A percentile compares a stretch with the other conserved stretches of the same genome.
Evolutionary conservation across 768 basidiomycete genomes (phyloP).

Genomic region (Basidioascus undulatus): DNA sequence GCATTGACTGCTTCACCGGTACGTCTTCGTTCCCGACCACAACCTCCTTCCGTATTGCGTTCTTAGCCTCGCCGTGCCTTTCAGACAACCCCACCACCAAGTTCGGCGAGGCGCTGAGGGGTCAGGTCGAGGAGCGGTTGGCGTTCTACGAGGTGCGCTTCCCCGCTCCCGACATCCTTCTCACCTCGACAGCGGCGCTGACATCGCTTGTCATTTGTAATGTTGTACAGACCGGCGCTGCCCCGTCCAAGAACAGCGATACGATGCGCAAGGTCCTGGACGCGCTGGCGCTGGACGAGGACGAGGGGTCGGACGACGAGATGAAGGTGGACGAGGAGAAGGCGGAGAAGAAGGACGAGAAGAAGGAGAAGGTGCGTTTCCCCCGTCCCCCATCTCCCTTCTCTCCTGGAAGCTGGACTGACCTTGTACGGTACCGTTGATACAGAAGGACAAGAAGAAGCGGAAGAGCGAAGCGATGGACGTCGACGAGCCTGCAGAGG

Average conservation of each 20-base stretch:
- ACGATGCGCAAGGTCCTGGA: conserved; percentile 73
- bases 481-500: conserved; percentile 19
- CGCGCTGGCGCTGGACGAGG: conserved; percentile 43
- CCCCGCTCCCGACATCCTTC: neutral
- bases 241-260: conserved; percentile 67
- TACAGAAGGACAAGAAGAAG: conserved; percentile 35
- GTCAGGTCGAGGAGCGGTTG: conserved; percentile 87
- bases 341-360: conserved; percentile 15
- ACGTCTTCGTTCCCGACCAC: conserved; percentile 21
- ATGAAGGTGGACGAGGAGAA: conserved; percentile 24
- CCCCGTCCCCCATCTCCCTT: no score
- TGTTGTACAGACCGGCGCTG: conserved; percentile 32
- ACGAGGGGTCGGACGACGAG: conserved; percentile 31
- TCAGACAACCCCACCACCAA: conserved; percentile 45
- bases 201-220: neutral
- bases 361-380: conserved; percentile 28
- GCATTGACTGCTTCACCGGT: conserved; percentile 90
- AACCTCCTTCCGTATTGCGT: conserved; percentile 13
- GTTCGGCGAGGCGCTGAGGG: conserved; percentile 79
- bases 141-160: conserved; percentile 52
- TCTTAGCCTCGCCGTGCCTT: neutral
- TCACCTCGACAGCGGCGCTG: neutral
- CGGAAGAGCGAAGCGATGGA: conserved; percentile 43
- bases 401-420: no score
- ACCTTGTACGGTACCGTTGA: no score